These are phyloP conservation scores for Tulasnella sp. DNA, from an alignment of 768 basidiomycete genomes.

Conservation along the genomic window DNA sequence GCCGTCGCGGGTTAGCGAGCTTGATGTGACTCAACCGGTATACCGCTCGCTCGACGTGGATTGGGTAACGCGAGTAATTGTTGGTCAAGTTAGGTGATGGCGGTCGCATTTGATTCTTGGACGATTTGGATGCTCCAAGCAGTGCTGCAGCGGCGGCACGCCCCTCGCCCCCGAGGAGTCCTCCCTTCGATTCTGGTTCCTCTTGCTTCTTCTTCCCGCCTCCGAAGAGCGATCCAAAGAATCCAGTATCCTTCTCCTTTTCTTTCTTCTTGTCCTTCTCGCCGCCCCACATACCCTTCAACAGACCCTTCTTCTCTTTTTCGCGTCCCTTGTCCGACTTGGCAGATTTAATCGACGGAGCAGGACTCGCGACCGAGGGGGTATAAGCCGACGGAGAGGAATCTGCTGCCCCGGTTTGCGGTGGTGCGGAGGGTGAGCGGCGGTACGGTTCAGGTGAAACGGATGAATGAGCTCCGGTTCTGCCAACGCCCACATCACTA, in stretches of 20 bases:
- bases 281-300: slow-evolving; percentile 53
- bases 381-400: slow-evolving; percentile 24
- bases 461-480: slow-evolving; percentile 23
- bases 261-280: slow-evolving; percentile 61
- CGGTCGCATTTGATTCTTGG: slow-evolving; percentile 39
- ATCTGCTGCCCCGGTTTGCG: not conserved
- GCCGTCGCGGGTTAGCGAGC: slow-evolving; percentile 90
- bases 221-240: slow-evolving; percentile 89
- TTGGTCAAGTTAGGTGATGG: slow-evolving; percentile 10
- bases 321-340: slow-evolving; percentile 36
- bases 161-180: slow-evolving; percentile 42
- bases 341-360: slow-evolving; percentile 39
- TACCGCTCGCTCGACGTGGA: slow-evolving; percentile 96
- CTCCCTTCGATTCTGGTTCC: slow-evolving; percentile 42
- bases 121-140: slow-evolving; percentile 74
- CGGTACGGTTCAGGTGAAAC: slow-evolving; percentile 17
- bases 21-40: slow-evolving; percentile 98
- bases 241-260: slow-evolving; percentile 68
- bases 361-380: slow-evolving; percentile 27
- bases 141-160: slow-evolving; percentile 82
- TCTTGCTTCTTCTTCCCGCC: slow-evolving; percentile 74
- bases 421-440: slow-evolving; percentile 13
- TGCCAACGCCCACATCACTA: not conserved
- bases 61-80: slow-evolving; percentile 76
- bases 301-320: slow-evolving; percentile 66